Conservation (phyloP, 257 asterid species). For the Craterostigma plantagineum region DNA sequence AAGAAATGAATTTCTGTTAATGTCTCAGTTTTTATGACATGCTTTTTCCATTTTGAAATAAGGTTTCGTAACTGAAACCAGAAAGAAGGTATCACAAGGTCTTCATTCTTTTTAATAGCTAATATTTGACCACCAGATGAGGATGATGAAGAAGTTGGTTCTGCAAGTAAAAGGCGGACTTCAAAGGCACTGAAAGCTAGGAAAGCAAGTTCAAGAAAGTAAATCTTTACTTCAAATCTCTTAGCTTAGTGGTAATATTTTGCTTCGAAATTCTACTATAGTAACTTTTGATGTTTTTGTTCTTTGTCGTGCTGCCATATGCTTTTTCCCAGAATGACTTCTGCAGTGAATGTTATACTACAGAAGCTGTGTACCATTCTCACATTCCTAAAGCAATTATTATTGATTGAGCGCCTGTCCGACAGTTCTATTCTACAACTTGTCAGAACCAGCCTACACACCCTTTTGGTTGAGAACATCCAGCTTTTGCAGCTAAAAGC, state of each 20-base stretch:
- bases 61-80: slow-evolving; percentile 1
- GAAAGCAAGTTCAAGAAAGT: slow-evolving; percentile 62
- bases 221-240: slow-evolving; percentile 7
- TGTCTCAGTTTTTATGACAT: no score
- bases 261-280: no score
- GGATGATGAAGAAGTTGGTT: slow-evolving; percentile 68
- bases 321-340: slow-evolving; percentile 35
- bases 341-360: slow-evolving; percentile 53
- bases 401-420: slow-evolving; percentile 73
- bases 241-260: slow-evolving; percentile 3
- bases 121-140: slow-evolving; percentile 30
- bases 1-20: no score
- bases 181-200: slow-evolving; percentile 36
- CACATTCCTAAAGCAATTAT: slow-evolving; percentile 65
- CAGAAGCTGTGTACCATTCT: slow-evolving; percentile 92
- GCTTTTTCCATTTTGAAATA: neutral
- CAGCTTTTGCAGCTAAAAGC: slow-evolving; percentile 94
- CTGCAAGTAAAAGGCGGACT: slow-evolving; percentile 66
- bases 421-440: slow-evolving; percentile 95
- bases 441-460: slow-evolving; percentile 74
- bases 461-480: slow-evolving; percentile 76
- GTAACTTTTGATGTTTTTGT: neutral
- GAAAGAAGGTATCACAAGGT: slow-evolving; percentile 2
- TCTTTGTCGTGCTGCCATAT: slow-evolving; percentile 5
- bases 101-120: slow-evolving; percentile 4